Percentiles rank a stretch among this genome's conserved stretches.
phyloP scores from a whole-genome alignment of 2,329 filamentous ascomycete genomes.

The Bipolaris oryzae region DNA sequence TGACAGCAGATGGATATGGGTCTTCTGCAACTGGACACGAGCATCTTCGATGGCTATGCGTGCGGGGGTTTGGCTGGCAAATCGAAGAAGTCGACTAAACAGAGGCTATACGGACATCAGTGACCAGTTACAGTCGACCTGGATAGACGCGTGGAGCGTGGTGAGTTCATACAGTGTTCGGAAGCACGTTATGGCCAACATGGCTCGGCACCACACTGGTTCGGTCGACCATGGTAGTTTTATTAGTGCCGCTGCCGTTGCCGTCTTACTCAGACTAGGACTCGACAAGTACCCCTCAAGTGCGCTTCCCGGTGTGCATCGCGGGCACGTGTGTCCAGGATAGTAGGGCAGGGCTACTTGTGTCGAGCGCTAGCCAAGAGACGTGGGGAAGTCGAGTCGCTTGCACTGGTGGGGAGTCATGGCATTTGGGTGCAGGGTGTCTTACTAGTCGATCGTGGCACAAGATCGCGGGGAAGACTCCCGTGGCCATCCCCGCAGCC shows the following conservation, averaged over 20 bases:
- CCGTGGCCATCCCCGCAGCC: conserved; percentile 29
- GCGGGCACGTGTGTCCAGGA: neutral
- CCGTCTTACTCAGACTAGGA: neutral
- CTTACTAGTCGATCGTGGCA: conserved; percentile 1
- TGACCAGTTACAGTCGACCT: neutral
- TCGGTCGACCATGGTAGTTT: conserved; percentile 35
- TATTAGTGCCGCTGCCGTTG: conserved; percentile 9
- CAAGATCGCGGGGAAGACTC: conserved; percentile 23
- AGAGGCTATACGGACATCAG: conserved; percentile 39
- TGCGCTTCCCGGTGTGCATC: neutral
- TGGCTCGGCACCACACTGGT: conserved; percentile 36
- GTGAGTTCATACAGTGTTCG: conserved; percentile 36
- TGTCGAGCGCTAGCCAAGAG: neutral
- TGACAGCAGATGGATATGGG: conserved; percentile 52
- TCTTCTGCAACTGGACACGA: conserved; percentile 45
- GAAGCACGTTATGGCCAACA: conserved; percentile 35
- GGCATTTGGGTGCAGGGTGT: conserved; percentile 10
- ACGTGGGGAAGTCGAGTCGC: conserved; percentile 20
- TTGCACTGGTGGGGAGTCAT: conserved; percentile 13
- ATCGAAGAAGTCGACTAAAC: conserved; percentile 51
- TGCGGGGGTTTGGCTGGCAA: conserved; percentile 44
- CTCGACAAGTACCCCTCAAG: neutral
- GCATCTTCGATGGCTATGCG: conserved; percentile 50
- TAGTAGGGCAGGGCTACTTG: neutral
- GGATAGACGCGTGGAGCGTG: neutral